A percentile compares a stretch with the other conserved stretches of the same genome.
phyloP scores from a whole-genome alignment of 2,329 filamentous ascomycete genomes.

The Ceratocystis destructans region DNA sequence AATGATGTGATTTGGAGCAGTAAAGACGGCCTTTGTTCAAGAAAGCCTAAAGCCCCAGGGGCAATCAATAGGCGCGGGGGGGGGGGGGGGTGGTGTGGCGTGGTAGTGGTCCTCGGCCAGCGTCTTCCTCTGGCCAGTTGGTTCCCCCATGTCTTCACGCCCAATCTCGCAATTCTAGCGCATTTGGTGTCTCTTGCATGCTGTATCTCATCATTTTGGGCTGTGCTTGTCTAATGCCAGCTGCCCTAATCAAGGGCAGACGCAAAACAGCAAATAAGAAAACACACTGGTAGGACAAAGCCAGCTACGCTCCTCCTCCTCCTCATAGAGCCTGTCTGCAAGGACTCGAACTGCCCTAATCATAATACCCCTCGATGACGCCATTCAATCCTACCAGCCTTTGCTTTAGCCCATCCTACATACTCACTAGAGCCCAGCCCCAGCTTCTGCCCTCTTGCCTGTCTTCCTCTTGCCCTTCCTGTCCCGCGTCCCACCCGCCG shows the following conservation, averaged over 20 bases:
- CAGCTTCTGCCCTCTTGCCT: background rate
- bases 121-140: background rate
- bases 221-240: background rate
- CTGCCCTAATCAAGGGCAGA: too few species aligned
- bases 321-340: too few species aligned
- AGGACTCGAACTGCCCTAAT: background rate
- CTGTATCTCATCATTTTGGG: background rate
- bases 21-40: background rate
- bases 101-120: too few species aligned
- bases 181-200: background rate
- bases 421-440: background rate
- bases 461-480: background rate
- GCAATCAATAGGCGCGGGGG: too few species aligned
- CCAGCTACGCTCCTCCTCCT: too few species aligned
- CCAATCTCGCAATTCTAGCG: background rate
- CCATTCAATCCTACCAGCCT: slow-evolving; percentile 6
- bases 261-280: too few species aligned
- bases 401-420: background rate
- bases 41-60: too few species aligned
- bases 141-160: background rate
- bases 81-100: too few species aligned
- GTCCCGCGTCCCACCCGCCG: background rate
- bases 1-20: background rate
- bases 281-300: too few species aligned
- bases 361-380: background rate